Evolutionary conservation across 805 yeast genomes (phyloP).

Genomic region (Hanseniaspora thailandica): DNA sequence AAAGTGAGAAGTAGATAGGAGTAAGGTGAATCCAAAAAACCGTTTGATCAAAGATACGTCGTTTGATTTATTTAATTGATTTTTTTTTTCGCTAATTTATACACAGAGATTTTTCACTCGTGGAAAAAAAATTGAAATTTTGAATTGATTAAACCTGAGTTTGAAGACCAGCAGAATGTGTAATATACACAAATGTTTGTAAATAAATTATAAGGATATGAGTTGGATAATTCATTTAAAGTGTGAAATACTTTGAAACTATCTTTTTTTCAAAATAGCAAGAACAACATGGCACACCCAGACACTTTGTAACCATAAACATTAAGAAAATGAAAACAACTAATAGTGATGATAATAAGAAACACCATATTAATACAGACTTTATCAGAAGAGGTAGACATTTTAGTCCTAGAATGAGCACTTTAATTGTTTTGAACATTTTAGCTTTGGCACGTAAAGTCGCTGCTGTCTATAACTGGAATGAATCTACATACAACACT

Average conservation of each 20-base stretch:
- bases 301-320: not conserved
- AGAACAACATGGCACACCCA: not conserved
- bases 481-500: not conserved
- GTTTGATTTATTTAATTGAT: not conserved
- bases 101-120: not conserved
- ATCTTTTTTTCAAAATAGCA: too few relatives aligned
- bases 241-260: too few relatives aligned
- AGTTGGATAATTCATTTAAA: too few relatives aligned
- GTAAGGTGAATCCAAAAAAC: too few relatives aligned
- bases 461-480: not conserved
- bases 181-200: not conserved
- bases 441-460: not conserved
- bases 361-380: not conserved
- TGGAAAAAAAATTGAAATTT: not conserved
- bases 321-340: not conserved
- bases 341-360: not conserved
- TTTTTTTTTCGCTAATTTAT: not conserved
- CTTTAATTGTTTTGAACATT: not conserved
- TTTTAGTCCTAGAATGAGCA: not conserved
- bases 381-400: not conserved
- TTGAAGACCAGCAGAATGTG: not conserved
- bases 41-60: too few relatives aligned
- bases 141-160: not conserved
- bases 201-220: too few relatives aligned
- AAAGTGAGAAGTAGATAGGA: constrained; percentile 39